Conservation (phyloP, 768 basidiomycete genomes). For the Cubamyces lactineus region DNA sequence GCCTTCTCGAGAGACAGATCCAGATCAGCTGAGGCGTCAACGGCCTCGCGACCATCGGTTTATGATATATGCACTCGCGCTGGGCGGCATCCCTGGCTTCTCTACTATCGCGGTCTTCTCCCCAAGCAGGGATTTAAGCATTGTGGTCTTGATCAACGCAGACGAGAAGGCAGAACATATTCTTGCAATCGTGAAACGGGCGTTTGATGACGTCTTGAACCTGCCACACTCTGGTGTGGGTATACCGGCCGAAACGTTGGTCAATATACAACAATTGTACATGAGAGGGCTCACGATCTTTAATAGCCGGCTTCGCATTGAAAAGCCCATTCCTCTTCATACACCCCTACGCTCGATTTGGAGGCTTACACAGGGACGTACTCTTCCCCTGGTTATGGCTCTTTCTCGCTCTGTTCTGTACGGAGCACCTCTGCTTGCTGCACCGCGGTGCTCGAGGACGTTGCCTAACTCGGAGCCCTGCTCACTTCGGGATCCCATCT, state of each 20-base stretch:
- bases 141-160: conserved; percentile 35
- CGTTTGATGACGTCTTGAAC: conserved; percentile 14
- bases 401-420: conserved; percentile 41
- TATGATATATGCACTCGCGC: too few relatives aligned
- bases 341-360: conserved; percentile 15
- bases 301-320: background rate
- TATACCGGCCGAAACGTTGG: background rate
- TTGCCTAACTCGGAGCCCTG: conserved; percentile 22
- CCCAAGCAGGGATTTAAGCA: conserved; percentile 41
- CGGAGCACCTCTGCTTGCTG: conserved; percentile 31
- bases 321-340: background rate
- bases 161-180: conserved; percentile 11
- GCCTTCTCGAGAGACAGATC: conserved; percentile 30
- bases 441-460: conserved; percentile 33
- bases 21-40: background rate
- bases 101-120: conserved; percentile 39
- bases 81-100: conserved; percentile 37
- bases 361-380: conserved; percentile 42
- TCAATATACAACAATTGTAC: background rate
- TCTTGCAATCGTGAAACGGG: conserved; percentile 1
- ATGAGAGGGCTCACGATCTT: background rate
- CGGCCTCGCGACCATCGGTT: too few relatives aligned
- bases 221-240: background rate
- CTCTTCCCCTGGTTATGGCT: conserved; percentile 41
- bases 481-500: background rate